Percentiles rank a stretch among this genome's conserved stretches.
These are phyloP conservation scores for Plenodomus lindquistii DNA, from an alignment of 2,329 filamentous ascomycete genomes.

Conservation along the genomic window DNA sequence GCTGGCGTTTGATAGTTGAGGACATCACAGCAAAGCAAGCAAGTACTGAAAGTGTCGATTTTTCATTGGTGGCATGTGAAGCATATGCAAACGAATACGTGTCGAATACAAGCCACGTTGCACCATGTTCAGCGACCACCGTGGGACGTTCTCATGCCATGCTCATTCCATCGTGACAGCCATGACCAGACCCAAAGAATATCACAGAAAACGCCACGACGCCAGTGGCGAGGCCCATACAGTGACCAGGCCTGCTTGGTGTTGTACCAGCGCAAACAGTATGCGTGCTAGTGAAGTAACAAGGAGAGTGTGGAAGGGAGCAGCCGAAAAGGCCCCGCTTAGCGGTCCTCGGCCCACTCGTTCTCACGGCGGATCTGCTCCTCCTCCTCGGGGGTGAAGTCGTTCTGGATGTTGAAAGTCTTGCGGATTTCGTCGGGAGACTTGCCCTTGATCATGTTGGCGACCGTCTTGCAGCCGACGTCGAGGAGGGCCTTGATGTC, in stretches of 20 bases:
- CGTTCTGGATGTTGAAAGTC: slow-evolving; percentile 99
- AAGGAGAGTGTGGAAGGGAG: slow-evolving; percentile 1
- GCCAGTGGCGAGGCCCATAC: slow-evolving; percentile 9
- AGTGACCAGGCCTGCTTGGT: slow-evolving; percentile 2
- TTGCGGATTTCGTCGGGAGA: slow-evolving; percentile 98
- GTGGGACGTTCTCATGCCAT: background rate
- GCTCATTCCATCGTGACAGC: background rate
- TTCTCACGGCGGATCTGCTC: slow-evolving; percentile 76
- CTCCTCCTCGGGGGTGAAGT: slow-evolving; percentile 98
- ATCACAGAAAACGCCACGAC: slow-evolving; percentile 14
- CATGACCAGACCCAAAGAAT: slow-evolving; percentile 8
- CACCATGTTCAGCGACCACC: slow-evolving; percentile 1
- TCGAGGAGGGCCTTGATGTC: slow-evolving; percentile 98
- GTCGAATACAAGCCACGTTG: slow-evolving; percentile 3
- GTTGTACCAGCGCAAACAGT: slow-evolving; percentile 3
- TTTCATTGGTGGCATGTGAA: slow-evolving; percentile 9
- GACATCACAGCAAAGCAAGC: slow-evolving; percentile 1
- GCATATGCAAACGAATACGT: slow-evolving; percentile 2
- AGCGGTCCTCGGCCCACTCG: slow-evolving; percentile 55
- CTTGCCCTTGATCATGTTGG: slow-evolving; percentile 99
- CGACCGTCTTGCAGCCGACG: slow-evolving; percentile 98
- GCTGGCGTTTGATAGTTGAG: background rate
- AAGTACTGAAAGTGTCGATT: background rate
- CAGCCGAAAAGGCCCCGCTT: slow-evolving; percentile 9
- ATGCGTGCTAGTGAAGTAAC: background rate